Evolutionary conservation across 352 stramenopile species (phyloP), one percentile per base, ranked within the genome.

Genomic region (Phytophthora chlamydospora): DNA sequence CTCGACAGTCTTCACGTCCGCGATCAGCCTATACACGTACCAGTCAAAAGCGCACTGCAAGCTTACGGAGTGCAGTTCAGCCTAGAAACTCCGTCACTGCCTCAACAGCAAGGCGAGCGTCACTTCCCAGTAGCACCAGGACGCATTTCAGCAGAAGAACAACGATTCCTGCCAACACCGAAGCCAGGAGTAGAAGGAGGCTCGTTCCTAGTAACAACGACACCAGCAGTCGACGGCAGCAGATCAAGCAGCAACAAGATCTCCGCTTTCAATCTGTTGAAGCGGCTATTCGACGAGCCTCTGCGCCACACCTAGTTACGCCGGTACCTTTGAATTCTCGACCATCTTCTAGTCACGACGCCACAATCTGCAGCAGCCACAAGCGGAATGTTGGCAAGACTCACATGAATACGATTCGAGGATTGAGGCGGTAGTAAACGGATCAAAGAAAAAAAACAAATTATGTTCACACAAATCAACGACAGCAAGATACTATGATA

Each of bases 211-310:
- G 47, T 36, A 62, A 0, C 8, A 45, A 6, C 4, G 46, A 35
- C 6, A 31, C 21, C 14, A 66, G 9, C 42, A 40, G 11, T 39
- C 63, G 47, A 21, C 51, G 51, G 12, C 48, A 49, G 7, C 55
- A 61, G 27, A 40, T 62, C 11, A 67, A 69, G n/a, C 62, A 60
- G 1, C 64, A 78, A 14, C 68, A 77, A 51, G 72, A 87, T 27
- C 58, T 62, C 6, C 78, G 78, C 40, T 76, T 76, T 31, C 70
- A 75, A 27, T 56, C 69, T 2, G 58, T 85, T 0, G 73, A 85
- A 33, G 61, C 61, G 49, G 73, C 75, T 1, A 66, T 87, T 56
- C 58, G 40, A 39, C 56, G 50, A 43, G 39, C 52, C 13, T 50
- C 56, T 3, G 19, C 41, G 33, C 33, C 65, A 2, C 53, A 42